Conservation (phyloP, 2,329 filamentous ascomycete genomes). For the Alternaria burnsii region DNA sequence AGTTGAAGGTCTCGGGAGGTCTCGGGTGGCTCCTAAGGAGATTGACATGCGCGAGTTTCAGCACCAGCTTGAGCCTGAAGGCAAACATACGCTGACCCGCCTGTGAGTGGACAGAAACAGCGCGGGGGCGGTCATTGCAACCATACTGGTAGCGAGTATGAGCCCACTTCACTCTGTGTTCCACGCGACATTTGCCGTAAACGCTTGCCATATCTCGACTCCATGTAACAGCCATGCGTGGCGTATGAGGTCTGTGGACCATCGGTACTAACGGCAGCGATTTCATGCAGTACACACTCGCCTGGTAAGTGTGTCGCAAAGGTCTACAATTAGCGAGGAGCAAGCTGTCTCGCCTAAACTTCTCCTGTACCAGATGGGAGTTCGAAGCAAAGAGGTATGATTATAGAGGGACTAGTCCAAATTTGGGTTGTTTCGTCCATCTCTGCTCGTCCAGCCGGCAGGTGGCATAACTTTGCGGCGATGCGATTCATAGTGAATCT, state of each 20-base stretch:
- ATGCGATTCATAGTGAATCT: conserved; percentile 30
- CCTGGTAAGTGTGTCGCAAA: conserved; percentile 28
- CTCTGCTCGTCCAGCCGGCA: conserved; percentile 35
- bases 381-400: conserved; percentile 24
- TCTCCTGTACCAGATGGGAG: conserved; percentile 34
- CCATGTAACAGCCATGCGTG: conserved; percentile 37
- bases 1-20: conserved; percentile 7
- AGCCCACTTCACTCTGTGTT: conserved; percentile 20
- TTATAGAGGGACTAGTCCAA: conserved; percentile 29
- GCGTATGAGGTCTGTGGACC: conserved; percentile 42
- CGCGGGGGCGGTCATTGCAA: conserved; percentile 14
- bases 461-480: conserved; percentile 32
- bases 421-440: conserved; percentile 37
- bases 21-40: background rate
- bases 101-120: conserved; percentile 14
- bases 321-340: conserved; percentile 28
- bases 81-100: conserved; percentile 15
- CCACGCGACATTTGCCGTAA: conserved; percentile 38
- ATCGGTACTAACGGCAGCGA: conserved; percentile 36
- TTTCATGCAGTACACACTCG: conserved; percentile 28
- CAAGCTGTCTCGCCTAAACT: conserved; percentile 24
- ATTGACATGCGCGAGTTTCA: conserved; percentile 72
- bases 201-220: conserved; percentile 22
- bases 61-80: conserved; percentile 62
- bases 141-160: conserved; percentile 13